These are phyloP conservation scores for Yamadazyma spencermartinsiae DNA, from an alignment of 1,139 yeast species.

Conservation along the genomic window DNA sequence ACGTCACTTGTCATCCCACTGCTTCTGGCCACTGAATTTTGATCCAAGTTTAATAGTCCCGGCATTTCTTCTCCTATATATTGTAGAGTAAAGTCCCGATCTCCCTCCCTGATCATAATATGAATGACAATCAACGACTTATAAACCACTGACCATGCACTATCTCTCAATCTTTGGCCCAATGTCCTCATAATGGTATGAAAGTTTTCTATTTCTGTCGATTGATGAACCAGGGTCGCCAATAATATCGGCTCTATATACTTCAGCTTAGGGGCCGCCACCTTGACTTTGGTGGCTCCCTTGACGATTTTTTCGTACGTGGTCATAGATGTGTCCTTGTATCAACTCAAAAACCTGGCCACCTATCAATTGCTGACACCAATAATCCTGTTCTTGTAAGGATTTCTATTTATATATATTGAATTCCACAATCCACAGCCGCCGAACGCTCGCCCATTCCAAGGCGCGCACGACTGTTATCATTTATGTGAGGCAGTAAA, in stretches of 20 bases:
- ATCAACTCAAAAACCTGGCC: no score
- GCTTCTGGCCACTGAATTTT: slow-evolving; percentile 30
- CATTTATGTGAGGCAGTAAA: neutral
- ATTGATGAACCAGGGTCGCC: slow-evolving; percentile 57
- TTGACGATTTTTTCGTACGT: slow-evolving; percentile 49
- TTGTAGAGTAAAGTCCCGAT: slow-evolving; percentile 62
- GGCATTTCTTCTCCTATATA: slow-evolving; percentile 62
- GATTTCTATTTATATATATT: neutral
- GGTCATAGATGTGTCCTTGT: no score
- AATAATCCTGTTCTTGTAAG: neutral
- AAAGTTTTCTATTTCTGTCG: slow-evolving; percentile 54
- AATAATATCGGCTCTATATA: slow-evolving; percentile 89
- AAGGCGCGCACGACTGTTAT: neutral
- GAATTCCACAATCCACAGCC: slow-evolving; percentile 1
- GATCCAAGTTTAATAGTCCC: slow-evolving; percentile 52
- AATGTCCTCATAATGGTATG: slow-evolving; percentile 68
- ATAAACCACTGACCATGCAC: slow-evolving; percentile 89
- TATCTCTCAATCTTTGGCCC: slow-evolving; percentile 61
- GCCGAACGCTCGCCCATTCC: slow-evolving; percentile 3
- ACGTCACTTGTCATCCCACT: slow-evolving; percentile 51
- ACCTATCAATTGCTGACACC: neutral
- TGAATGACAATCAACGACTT: slow-evolving; percentile 84
- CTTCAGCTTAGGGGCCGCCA: slow-evolving; percentile 98
- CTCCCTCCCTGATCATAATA: slow-evolving; percentile 92
- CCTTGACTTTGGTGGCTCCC: slow-evolving; percentile 55